Conservation (phyloP, 2,329 filamentous ascomycete genomes). For the Coleophoma eucalyptorum region DNA sequence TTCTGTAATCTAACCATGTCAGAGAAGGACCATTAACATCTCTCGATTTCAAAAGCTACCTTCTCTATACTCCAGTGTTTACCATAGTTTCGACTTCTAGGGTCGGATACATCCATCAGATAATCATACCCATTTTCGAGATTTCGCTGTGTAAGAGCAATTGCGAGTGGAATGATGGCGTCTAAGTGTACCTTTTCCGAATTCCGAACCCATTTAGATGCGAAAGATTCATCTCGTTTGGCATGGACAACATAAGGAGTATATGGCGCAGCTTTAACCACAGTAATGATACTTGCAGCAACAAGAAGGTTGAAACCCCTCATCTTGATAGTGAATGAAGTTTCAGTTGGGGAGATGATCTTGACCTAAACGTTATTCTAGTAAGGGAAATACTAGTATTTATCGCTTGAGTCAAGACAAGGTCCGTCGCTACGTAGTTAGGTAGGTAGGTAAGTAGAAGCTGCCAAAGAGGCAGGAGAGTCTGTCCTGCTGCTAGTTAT, state of each 20-base stretch:
- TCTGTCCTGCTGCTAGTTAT: too few relatives aligned
- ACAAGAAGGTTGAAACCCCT: not conserved
- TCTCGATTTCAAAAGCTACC: not conserved
- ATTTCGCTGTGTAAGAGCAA: constrained; percentile 40
- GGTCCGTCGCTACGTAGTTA: too few relatives aligned
- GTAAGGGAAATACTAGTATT: too few relatives aligned
- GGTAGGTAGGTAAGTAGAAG: too few relatives aligned
- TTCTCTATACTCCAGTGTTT: constrained; percentile 37
- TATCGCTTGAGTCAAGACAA: too few relatives aligned
- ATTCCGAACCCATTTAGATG: constrained; percentile 9
- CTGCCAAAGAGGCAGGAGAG: too few relatives aligned
- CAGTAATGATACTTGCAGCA: not conserved
- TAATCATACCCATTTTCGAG: constrained; percentile 38
- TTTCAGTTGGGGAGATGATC: too few relatives aligned
- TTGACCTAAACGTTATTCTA: too few relatives aligned
- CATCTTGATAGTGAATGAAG: too few relatives aligned
- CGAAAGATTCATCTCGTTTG: constrained; percentile 8
- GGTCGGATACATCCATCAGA: constrained; percentile 39
- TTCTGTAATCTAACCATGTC: constrained; percentile 29
- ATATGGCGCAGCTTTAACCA: not conserved
- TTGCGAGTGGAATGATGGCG: constrained; percentile 18
- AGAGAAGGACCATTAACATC: not conserved
- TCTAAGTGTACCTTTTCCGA: constrained; percentile 10
- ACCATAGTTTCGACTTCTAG: constrained; percentile 36
- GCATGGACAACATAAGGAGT: constrained; percentile 17